Evolutionary conservation across 1,284 basidiomycete species (phyloP).

Genomic region (Singerocomus inundabilis): DNA sequence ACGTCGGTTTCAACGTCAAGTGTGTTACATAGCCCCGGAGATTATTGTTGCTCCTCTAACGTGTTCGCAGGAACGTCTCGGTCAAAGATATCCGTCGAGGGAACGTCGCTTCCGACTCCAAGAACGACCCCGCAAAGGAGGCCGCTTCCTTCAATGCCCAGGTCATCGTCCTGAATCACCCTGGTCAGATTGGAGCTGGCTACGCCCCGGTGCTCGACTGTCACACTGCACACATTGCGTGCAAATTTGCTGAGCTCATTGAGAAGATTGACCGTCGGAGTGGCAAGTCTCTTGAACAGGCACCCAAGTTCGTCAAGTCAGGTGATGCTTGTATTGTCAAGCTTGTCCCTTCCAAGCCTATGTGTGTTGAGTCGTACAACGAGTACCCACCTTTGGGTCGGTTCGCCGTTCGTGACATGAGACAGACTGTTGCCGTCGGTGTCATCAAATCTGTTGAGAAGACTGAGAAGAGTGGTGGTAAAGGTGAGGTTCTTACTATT

Average conservation of each 20-base stretch:
- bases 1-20: conserved; percentile 99
- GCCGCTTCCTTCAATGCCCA: conserved; percentile 99
- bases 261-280: conserved; percentile 99
- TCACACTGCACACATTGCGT: conserved; percentile 99
- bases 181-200: conserved; percentile 98
- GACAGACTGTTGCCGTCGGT: conserved; percentile 96
- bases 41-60: not conserved
- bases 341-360: conserved; percentile 95
- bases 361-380: conserved; percentile 97
- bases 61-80: conserved; percentile 87
- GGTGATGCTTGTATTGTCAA: conserved; percentile 97
- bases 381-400: conserved; percentile 99
- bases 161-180: conserved; percentile 99
- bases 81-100: conserved; percentile 99
- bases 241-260: conserved; percentile 97
- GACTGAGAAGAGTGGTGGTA: conserved; percentile 82
- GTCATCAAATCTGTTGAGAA: conserved; percentile 97
- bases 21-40: conserved; percentile 36
- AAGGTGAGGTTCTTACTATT: conserved; percentile 51
- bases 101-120: conserved; percentile 98
- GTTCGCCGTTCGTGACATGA: conserved; percentile 98
- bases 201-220: conserved; percentile 99
- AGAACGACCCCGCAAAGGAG: conserved; percentile 99
- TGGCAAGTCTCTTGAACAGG: conserved; percentile 87
- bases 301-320: conserved; percentile 97